Percentiles rank a stretch among this genome's conserved stretches.
phyloP scores from a whole-genome alignment of 1,139 yeast species.

The Ogataea hybrid region DNA sequence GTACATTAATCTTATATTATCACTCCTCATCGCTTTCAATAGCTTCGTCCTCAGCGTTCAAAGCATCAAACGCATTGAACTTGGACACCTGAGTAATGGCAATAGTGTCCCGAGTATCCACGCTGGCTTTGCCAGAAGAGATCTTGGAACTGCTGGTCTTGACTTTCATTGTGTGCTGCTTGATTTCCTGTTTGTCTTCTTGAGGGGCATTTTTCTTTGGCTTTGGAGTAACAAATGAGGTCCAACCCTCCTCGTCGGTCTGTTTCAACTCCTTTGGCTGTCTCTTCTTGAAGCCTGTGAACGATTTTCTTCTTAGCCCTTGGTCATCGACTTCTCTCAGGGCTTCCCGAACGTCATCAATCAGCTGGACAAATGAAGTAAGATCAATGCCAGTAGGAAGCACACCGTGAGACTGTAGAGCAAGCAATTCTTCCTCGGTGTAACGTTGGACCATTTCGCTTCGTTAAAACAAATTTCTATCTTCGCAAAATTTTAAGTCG shows the following conservation, averaged over 20 bases:
- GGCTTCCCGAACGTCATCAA: conserved; percentile 54
- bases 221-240: conserved; percentile 47
- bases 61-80: conserved; percentile 79
- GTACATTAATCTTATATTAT: conserved; percentile 11
- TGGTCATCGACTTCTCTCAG: conserved; percentile 28
- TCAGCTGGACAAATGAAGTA: conserved; percentile 60
- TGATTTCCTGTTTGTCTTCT: conserved; percentile 45
- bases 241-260: conserved; percentile 80
- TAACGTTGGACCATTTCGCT: conserved; percentile 49
- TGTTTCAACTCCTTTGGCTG: conserved; percentile 49
- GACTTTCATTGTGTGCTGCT: conserved; percentile 47
- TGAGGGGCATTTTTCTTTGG: conserved; percentile 34
- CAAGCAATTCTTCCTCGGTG: conserved; percentile 67
- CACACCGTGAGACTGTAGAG: conserved; percentile 53
- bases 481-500: conserved; percentile 7
- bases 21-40: conserved; percentile 18
- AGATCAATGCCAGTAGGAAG: conserved; percentile 62
- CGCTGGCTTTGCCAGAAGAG: conserved; percentile 65
- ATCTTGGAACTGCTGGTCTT: conserved; percentile 74
- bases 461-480: conserved; percentile 6
- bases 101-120: conserved; percentile 65
- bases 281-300: conserved; percentile 52
- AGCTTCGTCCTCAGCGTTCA: conserved; percentile 55
- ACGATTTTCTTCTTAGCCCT: conserved; percentile 31
- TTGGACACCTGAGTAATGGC: conserved; percentile 63